phyloP scores from a whole-genome alignment of 768 basidiomycete genomes.

The Coprinellus micaceus region DNA sequence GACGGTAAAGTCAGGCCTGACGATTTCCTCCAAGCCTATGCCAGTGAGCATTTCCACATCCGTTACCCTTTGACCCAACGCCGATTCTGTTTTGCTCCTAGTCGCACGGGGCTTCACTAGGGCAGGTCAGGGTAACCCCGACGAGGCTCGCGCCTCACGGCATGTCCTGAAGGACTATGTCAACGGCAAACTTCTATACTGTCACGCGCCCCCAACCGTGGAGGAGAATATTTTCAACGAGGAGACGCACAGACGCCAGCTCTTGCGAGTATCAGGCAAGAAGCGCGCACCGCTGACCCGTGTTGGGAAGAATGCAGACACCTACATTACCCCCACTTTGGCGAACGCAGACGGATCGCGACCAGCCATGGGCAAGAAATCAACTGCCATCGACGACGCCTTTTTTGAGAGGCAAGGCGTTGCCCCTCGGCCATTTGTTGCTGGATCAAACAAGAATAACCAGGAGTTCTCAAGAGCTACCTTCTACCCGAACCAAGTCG shows the following conservation, averaged over 20 bases:
- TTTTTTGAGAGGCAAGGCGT: slow-evolving; percentile 69
- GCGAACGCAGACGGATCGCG: slow-evolving; percentile 22
- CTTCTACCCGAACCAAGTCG: slow-evolving; percentile 81
- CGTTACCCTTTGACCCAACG: background rate
- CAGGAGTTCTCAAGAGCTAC: slow-evolving; percentile 59
- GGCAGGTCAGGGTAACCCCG: slow-evolving; percentile 94
- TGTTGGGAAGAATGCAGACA: slow-evolving; percentile 80
- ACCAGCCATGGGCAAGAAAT: slow-evolving; percentile 45
- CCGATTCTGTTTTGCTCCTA: no score
- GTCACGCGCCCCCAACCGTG: slow-evolving; percentile 80
- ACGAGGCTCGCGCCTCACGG: slow-evolving; percentile 91
- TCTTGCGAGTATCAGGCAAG: slow-evolving; percentile 63
- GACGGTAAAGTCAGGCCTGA: slow-evolving; percentile 71
- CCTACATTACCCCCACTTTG: slow-evolving; percentile 55
- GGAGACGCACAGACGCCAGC: slow-evolving; percentile 56
- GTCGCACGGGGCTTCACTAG: slow-evolving; percentile 92
- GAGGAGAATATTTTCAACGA: slow-evolving; percentile 71
- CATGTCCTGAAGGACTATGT: slow-evolving; percentile 96
- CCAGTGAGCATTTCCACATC: slow-evolving; percentile 61
- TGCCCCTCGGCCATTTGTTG: slow-evolving; percentile 60
- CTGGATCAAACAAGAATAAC: slow-evolving; percentile 53
- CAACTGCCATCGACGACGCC: slow-evolving; percentile 68
- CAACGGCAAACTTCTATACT: slow-evolving; percentile 87
- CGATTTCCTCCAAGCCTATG: slow-evolving; percentile 83
- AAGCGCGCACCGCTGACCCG: slow-evolving; percentile 87